Conservation (phyloP, 805 yeast genomes). For the Lipomyces spencermartinsiae region DNA sequence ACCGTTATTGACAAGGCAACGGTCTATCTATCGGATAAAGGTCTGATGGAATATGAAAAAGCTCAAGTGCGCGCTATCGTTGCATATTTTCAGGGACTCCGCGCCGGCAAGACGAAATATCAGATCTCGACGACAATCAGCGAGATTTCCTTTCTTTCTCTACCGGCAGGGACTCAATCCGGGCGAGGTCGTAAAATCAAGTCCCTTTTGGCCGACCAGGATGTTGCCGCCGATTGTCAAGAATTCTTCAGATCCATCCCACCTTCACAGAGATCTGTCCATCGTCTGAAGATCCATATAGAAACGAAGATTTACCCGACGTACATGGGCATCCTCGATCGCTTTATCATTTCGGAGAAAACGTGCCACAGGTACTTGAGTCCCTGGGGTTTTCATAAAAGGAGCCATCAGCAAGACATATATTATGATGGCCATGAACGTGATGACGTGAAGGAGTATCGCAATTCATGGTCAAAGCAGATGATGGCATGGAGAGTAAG, state of each 20-base stretch:
- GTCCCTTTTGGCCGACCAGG: background rate
- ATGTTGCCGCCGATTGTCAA: background rate
- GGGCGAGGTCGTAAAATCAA: too few relatives aligned
- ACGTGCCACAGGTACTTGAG: background rate
- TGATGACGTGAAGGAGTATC: background rate
- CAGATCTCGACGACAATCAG: conserved; percentile 1
- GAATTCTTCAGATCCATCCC: conserved; percentile 3
- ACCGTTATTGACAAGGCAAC: background rate
- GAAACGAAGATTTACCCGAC: background rate
- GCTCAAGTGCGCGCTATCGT: background rate
- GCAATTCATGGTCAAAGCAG: background rate
- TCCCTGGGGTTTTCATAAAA: conserved; percentile 1
- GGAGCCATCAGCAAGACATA: conserved; percentile 2
- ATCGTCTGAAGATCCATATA: background rate
- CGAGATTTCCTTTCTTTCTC: conserved; percentile 1
- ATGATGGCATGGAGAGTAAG: conserved; percentile 1
- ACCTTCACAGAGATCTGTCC: background rate
- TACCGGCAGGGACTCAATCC: background rate
- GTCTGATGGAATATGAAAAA: background rate
- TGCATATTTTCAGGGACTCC: background rate
- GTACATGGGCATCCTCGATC: background rate
- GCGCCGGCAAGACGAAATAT: conserved; percentile 1
- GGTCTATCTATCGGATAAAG: background rate
- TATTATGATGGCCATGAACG: conserved; percentile 9
- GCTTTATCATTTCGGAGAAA: background rate